Evolutionary conservation across 345 rosid genomes (phyloP).

Genomic region (Aegle marmelos): DNA sequence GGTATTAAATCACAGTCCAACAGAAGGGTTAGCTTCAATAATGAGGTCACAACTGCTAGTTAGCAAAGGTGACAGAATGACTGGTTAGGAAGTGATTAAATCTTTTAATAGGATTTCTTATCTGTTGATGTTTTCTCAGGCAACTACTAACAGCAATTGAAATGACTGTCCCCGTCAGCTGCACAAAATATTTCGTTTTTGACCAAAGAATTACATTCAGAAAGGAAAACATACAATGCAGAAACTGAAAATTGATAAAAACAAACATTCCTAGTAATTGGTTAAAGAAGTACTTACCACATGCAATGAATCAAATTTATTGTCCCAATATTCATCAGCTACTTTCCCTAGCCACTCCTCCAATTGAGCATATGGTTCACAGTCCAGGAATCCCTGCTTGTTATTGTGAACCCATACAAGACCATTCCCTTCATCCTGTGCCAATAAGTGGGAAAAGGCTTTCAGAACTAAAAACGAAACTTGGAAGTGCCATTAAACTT

Average conservation of each 20-base stretch:
- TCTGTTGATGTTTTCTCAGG: background rate
- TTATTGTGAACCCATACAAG: conserved; percentile 29
- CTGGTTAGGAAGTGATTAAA: too few species aligned
- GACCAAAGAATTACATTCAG: too few species aligned
- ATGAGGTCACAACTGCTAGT: too few species aligned
- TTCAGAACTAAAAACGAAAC: background rate
- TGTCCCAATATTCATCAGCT: conserved; percentile 31
- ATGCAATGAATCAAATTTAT: conserved; percentile 20
- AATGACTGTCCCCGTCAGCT: too few species aligned
- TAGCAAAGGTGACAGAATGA: too few species aligned
- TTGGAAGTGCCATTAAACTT: background rate
- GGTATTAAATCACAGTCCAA: too few species aligned
- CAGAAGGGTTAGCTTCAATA: too few species aligned
- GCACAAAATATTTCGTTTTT: too few species aligned
- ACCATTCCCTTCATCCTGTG: conserved; percentile 24
- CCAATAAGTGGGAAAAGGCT: background rate
- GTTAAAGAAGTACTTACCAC: conserved; percentile 15
- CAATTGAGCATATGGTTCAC: conserved; percentile 29
- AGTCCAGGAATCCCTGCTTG: conserved; percentile 38
- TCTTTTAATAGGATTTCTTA: background rate
- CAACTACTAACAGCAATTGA: background rate
- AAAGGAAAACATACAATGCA: too few species aligned
- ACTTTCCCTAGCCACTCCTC: conserved; percentile 32
- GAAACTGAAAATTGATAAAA: background rate
- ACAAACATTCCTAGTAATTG: background rate